phyloP scores from a whole-genome alignment of 306 rosid genomes.

The Dicorynia guianensis region DNA sequence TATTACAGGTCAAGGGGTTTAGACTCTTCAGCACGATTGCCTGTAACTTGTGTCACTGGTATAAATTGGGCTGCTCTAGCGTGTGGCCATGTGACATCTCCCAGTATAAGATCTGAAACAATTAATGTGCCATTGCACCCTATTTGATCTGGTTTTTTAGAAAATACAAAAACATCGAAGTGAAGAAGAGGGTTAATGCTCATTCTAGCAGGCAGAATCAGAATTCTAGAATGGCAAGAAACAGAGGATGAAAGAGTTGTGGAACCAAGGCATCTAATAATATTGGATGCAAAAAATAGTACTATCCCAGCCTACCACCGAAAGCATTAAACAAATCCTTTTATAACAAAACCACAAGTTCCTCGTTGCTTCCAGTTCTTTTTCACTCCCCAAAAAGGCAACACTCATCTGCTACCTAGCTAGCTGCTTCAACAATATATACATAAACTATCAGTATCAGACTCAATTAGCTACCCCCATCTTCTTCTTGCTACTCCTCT shows the following conservation, averaged over 20 bases:
- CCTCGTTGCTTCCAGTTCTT: constrained; percentile 36
- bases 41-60: constrained; percentile 5
- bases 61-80: constrained; percentile 28
- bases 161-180: background rate
- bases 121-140: constrained; percentile 8
- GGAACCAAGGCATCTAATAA: constrained; percentile 13
- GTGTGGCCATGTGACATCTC: constrained; percentile 40
- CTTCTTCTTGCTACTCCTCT: constrained; percentile 19
- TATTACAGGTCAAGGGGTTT: constrained; percentile 15
- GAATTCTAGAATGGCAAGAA: constrained; percentile 6
- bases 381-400: constrained; percentile 20
- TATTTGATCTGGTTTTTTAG: background rate
- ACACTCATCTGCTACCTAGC: constrained; percentile 25
- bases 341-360: background rate
- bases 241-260: background rate
- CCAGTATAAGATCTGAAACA: background rate
- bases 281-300: background rate
- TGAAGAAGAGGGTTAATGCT: background rate
- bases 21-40: constrained; percentile 6
- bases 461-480: constrained; percentile 7
- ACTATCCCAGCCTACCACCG: constrained; percentile 9
- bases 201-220: background rate
- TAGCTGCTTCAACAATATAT: constrained; percentile 19
- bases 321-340: constrained; percentile 32
- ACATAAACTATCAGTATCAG: constrained; percentile 39